phyloP scores from a whole-genome alignment of 2,329 filamentous ascomycete genomes.

The Xylariaceae sp. region DNA sequence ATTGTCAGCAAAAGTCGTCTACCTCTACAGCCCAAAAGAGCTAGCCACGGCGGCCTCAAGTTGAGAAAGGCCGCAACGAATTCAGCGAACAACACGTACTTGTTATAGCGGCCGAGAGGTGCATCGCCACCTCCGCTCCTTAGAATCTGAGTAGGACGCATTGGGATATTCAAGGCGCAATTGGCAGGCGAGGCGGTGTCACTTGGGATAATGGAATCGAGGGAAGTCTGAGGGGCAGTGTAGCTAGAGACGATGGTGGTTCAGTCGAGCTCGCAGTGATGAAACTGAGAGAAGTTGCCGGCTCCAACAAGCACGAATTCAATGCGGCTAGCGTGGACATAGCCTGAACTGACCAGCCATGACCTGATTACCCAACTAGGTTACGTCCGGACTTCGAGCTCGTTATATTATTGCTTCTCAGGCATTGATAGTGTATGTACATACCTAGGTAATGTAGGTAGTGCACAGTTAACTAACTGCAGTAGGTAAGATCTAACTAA shows the following conservation, averaged over 20 bases:
- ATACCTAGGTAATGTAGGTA: no score
- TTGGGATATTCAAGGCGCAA: slow-evolving; percentile 33
- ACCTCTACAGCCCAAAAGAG: not conserved
- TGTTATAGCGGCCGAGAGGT: slow-evolving; percentile 42
- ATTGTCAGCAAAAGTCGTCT: slow-evolving; percentile 22
- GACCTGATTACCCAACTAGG: no score
- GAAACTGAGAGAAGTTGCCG: slow-evolving; percentile 30
- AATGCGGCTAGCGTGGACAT: slow-evolving; percentile 19
- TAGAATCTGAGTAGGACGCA: slow-evolving; percentile 46
- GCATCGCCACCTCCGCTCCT: slow-evolving; percentile 39
- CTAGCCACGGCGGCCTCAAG: not conserved
- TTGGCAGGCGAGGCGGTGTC: slow-evolving; percentile 28
- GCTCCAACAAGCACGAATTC: slow-evolving; percentile 14
- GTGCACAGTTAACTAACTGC: no score
- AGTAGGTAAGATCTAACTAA: no score
- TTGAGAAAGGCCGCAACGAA: slow-evolving; percentile 34
- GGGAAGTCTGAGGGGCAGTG: slow-evolving; percentile 14
- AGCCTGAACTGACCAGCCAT: slow-evolving; percentile 3
- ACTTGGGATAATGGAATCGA: slow-evolving; percentile 26
- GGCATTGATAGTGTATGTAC: no score
- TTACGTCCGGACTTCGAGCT: no score
- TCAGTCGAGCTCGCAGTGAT: slow-evolving; percentile 25
- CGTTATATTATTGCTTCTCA: no score
- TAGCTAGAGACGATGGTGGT: slow-evolving; percentile 23
- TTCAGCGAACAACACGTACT: slow-evolving; percentile 36